Percentiles rank a stretch among this genome's conserved stretches.
Conservation (phyloP, 139 green algal species). For the Coelastrella sp. region DNA sequence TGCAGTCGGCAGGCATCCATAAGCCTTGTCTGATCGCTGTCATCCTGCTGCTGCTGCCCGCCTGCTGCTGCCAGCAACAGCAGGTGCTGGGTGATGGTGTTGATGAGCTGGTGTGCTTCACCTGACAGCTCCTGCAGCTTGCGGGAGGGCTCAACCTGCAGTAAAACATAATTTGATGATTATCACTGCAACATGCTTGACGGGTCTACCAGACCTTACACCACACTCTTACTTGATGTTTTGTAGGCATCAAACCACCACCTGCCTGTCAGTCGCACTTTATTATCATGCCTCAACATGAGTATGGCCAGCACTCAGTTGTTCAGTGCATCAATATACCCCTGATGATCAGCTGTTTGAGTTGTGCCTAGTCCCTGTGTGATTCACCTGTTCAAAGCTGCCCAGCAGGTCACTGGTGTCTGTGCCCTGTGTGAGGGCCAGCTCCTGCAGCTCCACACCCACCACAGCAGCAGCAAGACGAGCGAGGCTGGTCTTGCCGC, state of each 20-base stretch:
- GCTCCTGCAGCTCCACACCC: slow-evolving; percentile 79
- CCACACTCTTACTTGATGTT: too few relatives aligned
- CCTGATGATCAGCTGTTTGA: not conserved
- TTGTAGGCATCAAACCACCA: not conserved
- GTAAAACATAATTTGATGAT: not conserved
- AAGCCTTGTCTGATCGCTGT: not conserved
- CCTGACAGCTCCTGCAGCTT: slow-evolving; percentile 43
- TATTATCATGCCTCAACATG: too few relatives aligned
- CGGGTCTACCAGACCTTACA: too few relatives aligned
- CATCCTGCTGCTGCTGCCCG: slow-evolving; percentile 22
- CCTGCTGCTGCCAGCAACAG: slow-evolving; percentile 46
- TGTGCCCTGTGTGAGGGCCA: slow-evolving; percentile 86
- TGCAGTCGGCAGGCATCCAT: slow-evolving; percentile 43
- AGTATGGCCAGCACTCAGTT: not conserved
- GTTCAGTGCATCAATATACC: not conserved
- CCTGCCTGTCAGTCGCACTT: not conserved
- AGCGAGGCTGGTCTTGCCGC: slow-evolving; percentile 79
- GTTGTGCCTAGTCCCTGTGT: too few relatives aligned
- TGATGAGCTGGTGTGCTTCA: slow-evolving; percentile 48
- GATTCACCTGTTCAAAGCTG: slow-evolving; percentile 94
- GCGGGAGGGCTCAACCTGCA: slow-evolving; percentile 42
- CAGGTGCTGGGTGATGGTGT: slow-evolving; percentile 47
- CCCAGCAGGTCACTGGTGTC: slow-evolving; percentile 98
- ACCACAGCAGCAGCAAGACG: slow-evolving; percentile 67
- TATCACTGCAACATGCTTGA: too few relatives aligned